A percentile compares a stretch with the other conserved stretches of the same genome.
These are phyloP conservation scores for Elsinoe fawcettii DNA, from an alignment of 2,329 filamentous ascomycete species.

Conservation along the genomic window DNA sequence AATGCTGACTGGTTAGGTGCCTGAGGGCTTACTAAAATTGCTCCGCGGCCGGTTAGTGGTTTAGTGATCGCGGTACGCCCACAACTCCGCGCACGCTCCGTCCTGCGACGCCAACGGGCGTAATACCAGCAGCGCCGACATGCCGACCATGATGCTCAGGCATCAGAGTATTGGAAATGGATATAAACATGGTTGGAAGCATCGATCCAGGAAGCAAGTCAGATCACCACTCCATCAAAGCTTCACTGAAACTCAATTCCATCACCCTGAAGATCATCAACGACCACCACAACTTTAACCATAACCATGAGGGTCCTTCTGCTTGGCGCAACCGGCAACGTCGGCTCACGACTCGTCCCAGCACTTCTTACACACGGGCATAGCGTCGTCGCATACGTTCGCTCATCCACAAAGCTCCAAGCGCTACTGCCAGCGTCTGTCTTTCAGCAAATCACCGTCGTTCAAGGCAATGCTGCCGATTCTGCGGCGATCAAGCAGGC, in stretches of 20 bases:
- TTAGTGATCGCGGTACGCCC: background rate
- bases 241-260: background rate
- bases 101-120: background rate
- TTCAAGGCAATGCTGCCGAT: slow-evolving; percentile 35
- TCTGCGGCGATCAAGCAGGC: slow-evolving; percentile 29
- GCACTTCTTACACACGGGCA: slow-evolving; percentile 33
- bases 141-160: background rate
- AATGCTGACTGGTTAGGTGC: background rate
- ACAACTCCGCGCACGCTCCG: background rate
- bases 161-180: background rate
- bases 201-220: too few relatives aligned
- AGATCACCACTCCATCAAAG: background rate
- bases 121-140: background rate
- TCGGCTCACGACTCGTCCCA: slow-evolving; percentile 32
- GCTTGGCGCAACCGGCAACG: slow-evolving; percentile 35
- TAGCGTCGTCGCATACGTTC: slow-evolving; percentile 34
- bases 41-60: background rate
- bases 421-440: slow-evolving; percentile 30
- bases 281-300: slow-evolving; percentile 6
- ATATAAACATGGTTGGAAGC: background rate
- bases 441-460: slow-evolving; percentile 28
- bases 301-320: slow-evolving; percentile 35
- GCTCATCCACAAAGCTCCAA: slow-evolving; percentile 33
- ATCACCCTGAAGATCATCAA: background rate
- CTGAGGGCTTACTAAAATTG: slow-evolving; percentile 2